Conservation (phyloP, 805 yeast species). For the Myxozyma neglecta region DNA sequence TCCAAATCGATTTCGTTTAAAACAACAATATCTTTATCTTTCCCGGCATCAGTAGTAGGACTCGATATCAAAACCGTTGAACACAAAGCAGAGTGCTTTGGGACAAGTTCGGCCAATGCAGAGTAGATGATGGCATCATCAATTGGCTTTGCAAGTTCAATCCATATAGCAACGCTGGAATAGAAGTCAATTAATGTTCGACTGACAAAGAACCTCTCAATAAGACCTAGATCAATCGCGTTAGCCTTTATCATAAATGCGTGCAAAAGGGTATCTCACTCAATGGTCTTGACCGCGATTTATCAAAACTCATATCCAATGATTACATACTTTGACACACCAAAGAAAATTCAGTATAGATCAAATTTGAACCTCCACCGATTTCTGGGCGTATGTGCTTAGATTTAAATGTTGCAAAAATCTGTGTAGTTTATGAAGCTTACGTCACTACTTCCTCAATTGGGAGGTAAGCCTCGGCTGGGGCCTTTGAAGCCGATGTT, state of each 20-base stretch:
- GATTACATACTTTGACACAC: no score
- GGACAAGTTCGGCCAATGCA: conserved; percentile 3
- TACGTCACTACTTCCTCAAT: no score
- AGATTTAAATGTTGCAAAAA: no score
- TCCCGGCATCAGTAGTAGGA: not conserved
- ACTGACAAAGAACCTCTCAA: conserved; percentile 9
- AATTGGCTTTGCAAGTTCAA: not conserved
- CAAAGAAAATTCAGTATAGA: no score
- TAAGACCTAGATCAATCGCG: not conserved
- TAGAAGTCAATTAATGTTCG: conserved; percentile 1
- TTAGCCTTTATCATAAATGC: not conserved
- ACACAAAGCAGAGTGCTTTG: conserved; percentile 6
- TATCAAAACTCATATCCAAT: no score
- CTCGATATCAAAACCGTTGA: not conserved
- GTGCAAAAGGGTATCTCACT: not conserved
- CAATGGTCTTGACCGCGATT: not conserved
- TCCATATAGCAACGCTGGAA: conserved; percentile 6
- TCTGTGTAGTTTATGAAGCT: no score
- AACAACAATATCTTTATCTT: not conserved
- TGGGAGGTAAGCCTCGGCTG: no score
- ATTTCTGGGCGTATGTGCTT: no score
- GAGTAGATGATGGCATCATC: not conserved
- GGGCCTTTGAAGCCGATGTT: no score
- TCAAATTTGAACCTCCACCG: no score
- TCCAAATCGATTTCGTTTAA: conserved; percentile 7